phyloP scores from a whole-genome alignment of 139 green algal genomes.

The Chlorella sp. region DNA sequence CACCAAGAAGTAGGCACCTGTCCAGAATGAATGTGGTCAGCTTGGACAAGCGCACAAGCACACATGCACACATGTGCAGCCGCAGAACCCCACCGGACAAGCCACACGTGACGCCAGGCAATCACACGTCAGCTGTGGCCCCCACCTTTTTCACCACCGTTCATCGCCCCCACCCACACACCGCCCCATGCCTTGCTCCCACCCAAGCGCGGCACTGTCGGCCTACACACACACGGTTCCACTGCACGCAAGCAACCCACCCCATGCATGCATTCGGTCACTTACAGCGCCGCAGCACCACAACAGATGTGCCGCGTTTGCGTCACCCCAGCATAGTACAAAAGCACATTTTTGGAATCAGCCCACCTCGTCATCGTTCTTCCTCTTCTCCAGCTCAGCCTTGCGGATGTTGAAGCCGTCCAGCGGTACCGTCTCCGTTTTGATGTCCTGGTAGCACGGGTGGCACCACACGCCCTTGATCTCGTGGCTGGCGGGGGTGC shows the following conservation, averaged over 20 bases:
- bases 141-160: not conserved
- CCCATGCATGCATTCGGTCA: no score
- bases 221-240: no score
- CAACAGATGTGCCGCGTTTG: no score
- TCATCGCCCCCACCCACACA: not conserved
- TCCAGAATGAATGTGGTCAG: no score
- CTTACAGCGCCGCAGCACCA: not conserved
- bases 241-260: no score
- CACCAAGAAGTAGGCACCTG: no score
- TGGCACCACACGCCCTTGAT: slow-evolving; percentile 86
- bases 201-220: no score
- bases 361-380: slow-evolving; percentile 92
- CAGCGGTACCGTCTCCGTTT: slow-evolving; percentile 68
- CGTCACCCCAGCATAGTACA: no score
- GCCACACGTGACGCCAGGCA: not conserved
- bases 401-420: slow-evolving; percentile 58
- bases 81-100: not conserved
- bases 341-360: not conserved
- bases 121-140: not conserved
- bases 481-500: slow-evolving; percentile 52
- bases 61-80: not conserved
- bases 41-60: no score
- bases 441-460: slow-evolving; percentile 70
- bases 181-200: not conserved
- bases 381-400: slow-evolving; percentile 81